These are phyloP conservation scores for Colletotrichum tofieldiae DNA, from an alignment of 2,329 filamentous ascomycete species.

Conservation along the genomic window DNA sequence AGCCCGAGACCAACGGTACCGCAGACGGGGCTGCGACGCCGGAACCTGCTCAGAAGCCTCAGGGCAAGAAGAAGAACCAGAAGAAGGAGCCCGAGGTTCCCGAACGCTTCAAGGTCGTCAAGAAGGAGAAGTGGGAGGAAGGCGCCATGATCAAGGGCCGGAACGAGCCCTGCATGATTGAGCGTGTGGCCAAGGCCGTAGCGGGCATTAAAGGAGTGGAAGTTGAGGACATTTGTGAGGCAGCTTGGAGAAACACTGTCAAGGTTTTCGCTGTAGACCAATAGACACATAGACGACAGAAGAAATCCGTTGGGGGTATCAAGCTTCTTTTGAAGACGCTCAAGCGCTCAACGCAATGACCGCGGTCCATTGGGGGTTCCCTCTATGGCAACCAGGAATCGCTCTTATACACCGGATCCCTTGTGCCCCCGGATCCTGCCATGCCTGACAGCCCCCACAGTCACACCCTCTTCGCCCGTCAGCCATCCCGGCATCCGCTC, in stretches of 20 bases:
- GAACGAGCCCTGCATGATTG: conserved; percentile 93
- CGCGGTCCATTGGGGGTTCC: not conserved
- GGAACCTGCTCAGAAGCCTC: conserved; percentile 47
- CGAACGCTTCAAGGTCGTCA: conserved; percentile 84
- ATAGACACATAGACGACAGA: conserved; percentile 46
- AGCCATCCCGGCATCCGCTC: conserved; percentile 90
- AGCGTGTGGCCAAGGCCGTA: conserved; percentile 89
- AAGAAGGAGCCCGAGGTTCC: conserved; percentile 78
- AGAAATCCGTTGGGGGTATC: conserved; percentile 32
- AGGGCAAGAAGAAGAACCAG: conserved; percentile 64
- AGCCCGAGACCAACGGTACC: conserved; percentile 48
- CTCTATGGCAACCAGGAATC: not conserved
- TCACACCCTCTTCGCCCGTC: conserved; percentile 89
- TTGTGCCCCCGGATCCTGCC: conserved; percentile 76
- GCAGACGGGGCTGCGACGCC: conserved; percentile 40
- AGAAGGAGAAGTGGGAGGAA: conserved; percentile 95
- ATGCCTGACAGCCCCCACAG: conserved; percentile 77
- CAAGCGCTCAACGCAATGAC: not conserved
- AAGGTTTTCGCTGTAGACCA: conserved; percentile 83
- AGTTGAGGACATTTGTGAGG: conserved; percentile 88
- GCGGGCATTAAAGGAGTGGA: conserved; percentile 86
- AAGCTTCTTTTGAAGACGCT: conserved; percentile 7
- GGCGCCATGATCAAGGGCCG: conserved; percentile 94
- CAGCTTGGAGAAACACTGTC: conserved; percentile 86
- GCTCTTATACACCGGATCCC: conserved; percentile 66